phyloP scores from a whole-genome alignment of 805 yeast genomes.

The Metschnikowia sp. region DNA sequence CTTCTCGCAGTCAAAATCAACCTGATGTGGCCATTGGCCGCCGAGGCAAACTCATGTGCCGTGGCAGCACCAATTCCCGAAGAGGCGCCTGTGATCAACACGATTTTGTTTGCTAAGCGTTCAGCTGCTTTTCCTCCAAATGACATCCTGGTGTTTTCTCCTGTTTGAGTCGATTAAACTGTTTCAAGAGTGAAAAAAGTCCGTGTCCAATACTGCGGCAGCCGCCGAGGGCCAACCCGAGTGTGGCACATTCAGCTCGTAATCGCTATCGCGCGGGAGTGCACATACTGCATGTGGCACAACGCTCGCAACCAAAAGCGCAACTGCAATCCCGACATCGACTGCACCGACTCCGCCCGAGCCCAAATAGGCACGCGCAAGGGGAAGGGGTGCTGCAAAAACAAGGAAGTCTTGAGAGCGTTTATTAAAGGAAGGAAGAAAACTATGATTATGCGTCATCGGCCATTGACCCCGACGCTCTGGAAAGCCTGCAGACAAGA shows the following conservation, averaged over 20 bases:
- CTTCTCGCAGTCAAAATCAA: slow-evolving; percentile 39
- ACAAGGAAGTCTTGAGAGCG: too few species aligned
- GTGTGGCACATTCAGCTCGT: not conserved
- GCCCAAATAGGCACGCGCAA: too few species aligned
- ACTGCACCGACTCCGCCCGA: too few species aligned
- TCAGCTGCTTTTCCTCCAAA: slow-evolving; percentile 38
- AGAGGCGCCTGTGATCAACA: slow-evolving; percentile 78
- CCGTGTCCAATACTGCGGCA: not conserved
- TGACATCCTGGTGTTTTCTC: slow-evolving; percentile 22
- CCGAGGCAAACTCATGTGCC: slow-evolving; percentile 76
- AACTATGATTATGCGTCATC: too few species aligned
- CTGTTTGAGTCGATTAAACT: not conserved
- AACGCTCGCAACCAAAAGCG: not conserved
- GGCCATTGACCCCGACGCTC: too few species aligned
- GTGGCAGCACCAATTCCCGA: slow-evolving; percentile 95
- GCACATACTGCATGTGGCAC: not conserved
- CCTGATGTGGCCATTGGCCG: slow-evolving; percentile 35
- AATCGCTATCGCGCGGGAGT: not conserved
- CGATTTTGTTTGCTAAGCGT: slow-evolving; percentile 34
- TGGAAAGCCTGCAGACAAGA: too few species aligned
- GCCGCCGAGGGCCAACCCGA: too few species aligned
- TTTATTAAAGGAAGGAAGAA: too few species aligned
- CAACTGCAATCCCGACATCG: not conserved
- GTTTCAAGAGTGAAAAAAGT: not conserved
- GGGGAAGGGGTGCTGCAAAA: too few species aligned